Base-by-base conservation (phyloP, 805 yeast species). In the Kuraishia cidri region DNA sequence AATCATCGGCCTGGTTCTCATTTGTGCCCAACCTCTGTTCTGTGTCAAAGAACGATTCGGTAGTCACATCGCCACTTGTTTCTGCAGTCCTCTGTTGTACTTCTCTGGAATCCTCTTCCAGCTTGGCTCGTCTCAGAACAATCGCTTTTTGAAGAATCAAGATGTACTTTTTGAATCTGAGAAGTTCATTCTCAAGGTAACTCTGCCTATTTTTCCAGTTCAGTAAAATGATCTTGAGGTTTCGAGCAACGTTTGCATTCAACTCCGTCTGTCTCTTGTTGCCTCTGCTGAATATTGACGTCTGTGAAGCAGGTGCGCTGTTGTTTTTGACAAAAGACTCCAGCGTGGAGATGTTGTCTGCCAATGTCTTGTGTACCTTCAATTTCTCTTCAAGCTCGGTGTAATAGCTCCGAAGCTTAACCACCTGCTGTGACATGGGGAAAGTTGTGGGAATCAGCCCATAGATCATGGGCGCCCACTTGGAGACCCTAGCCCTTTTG, bases 111-210 rank as follows among this genome's bases (percentile, higher is more conserved):
- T 26, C n/a, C 9, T 12, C 26, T n/a, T 20, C 23, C 17, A 32
- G 11, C 21, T 32, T 29, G 26, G 65, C 66, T 33, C 56, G 59
- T 38, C 75, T 56, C 36, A 68, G 50, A 36, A 60, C 63, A 37
- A 69, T 60, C 0, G 69, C 75, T 41, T 56, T 57, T n/a, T 66
- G 71, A 27, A 71, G 52, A 33, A 61, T 58, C 22, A 58, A 47
- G 25, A 69, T 52, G 46, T 71, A 71, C 36, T 51, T 50, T 46
- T 62, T 67, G 45, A 66, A 67, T 46, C 66, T 60, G 34, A 52
- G 47, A 41, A 65, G 48, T 37, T 70, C 75, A 24, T 48, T 47
- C 39, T 64, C 65, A 42, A 69, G 62, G 37, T 66, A 69, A 27
- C 47, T 51, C n/a, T 58, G 42, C 35, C 61, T 66, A 31, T 50